A percentile compares a stretch with the other conserved stretches of the same genome.
These are phyloP conservation scores for Byssothecium circinans DNA, from an alignment of 2,329 filamentous ascomycete genomes.

Conservation along the genomic window DNA sequence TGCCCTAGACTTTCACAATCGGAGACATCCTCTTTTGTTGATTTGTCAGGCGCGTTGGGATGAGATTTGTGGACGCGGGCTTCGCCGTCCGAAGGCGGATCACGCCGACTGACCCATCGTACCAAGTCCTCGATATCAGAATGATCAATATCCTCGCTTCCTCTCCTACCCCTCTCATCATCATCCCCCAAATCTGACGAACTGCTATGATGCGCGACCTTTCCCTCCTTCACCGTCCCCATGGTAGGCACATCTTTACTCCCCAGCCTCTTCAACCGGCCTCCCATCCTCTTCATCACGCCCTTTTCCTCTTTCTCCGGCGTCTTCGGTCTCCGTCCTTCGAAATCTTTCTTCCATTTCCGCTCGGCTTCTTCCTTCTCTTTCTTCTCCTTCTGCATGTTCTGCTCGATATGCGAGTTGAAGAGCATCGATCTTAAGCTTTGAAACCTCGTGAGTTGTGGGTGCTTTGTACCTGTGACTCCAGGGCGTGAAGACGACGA, in stretches of 20 bases:
- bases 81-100: slow-evolving; percentile 34
- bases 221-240: slow-evolving; percentile 26
- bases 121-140: slow-evolving; percentile 38
- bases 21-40: slow-evolving; percentile 23
- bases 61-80: slow-evolving; percentile 5
- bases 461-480: slow-evolving; percentile 8
- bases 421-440: slow-evolving; percentile 40
- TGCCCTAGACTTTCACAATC: slow-evolving; percentile 32
- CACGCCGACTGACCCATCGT: slow-evolving; percentile 37
- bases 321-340: slow-evolving; percentile 25
- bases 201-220: not conserved
- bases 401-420: slow-evolving; percentile 31
- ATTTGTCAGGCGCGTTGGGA: not conserved
- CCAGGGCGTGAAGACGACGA: not conserved
- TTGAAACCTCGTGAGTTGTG: slow-evolving; percentile 38
- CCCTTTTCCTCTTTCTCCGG: slow-evolving; percentile 28
- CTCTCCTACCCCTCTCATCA: slow-evolving; percentile 16
- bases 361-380: slow-evolving; percentile 23
- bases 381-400: slow-evolving; percentile 20
- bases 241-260: slow-evolving; percentile 31
- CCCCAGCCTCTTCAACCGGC: slow-evolving; percentile 29
- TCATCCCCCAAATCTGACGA: slow-evolving; percentile 21
- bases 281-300: slow-evolving; percentile 23
- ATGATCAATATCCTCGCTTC: slow-evolving; percentile 31
- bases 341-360: slow-evolving; percentile 34